These are phyloP conservation scores for Parasarocladium wereldwijsianum DNA, from an alignment of 2,329 filamentous ascomycete genomes.

Conservation along the genomic window DNA sequence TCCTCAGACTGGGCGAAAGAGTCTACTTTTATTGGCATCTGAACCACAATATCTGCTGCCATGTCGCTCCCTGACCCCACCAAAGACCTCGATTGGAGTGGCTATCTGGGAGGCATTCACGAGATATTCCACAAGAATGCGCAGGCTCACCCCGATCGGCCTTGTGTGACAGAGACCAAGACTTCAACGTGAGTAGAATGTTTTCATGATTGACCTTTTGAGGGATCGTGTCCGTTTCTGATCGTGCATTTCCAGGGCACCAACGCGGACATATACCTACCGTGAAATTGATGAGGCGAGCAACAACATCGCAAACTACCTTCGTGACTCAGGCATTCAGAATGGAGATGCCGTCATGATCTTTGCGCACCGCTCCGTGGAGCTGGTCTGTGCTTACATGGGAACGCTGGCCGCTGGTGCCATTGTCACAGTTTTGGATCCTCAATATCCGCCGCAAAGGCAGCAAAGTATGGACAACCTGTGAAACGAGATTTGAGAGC, in stretches of 20 bases:
- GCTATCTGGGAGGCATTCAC: conserved; percentile 52
- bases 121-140: conserved; percentile 57
- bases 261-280: conserved; percentile 64
- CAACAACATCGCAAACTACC: conserved; percentile 66
- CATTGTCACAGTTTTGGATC: conserved; percentile 58
- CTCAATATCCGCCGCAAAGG: conserved; percentile 22
- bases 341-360: conserved; percentile 88
- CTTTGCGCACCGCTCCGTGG: conserved; percentile 68
- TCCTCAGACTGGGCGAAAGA: no score
- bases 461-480: conserved; percentile 10
- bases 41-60: conserved; percentile 2
- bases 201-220: not conserved
- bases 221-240: not conserved
- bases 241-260: conserved; percentile 16
- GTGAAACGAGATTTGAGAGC: not conserved
- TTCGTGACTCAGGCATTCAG: conserved; percentile 57
- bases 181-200: conserved; percentile 13
- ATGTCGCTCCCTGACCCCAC: conserved; percentile 46
- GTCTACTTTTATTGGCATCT: no score
- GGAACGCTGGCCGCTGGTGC: conserved; percentile 50
- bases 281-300: conserved; percentile 74
- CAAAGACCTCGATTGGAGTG: conserved; percentile 50
- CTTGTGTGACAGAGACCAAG: conserved; percentile 35
- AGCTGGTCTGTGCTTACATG: conserved; percentile 57
- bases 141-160: conserved; percentile 45